Evolutionary conservation across 1,284 basidiomycete genomes (phyloP).

Genomic region (Sporisorium exsertum): DNA sequence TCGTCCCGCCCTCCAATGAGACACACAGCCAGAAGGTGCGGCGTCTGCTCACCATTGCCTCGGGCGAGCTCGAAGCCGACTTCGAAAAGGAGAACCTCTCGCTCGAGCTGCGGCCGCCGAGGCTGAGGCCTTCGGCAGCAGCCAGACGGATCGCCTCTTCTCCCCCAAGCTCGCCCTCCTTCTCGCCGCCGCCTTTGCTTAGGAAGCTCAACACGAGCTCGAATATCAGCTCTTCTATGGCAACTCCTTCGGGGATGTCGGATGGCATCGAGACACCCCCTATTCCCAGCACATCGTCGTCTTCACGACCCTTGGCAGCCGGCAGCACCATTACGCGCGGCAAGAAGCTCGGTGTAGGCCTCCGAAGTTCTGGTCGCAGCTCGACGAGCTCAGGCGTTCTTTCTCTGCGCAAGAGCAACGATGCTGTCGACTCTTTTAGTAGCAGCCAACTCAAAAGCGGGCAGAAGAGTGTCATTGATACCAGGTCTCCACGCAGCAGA

Average conservation of each 20-base stretch:
- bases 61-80: slow-evolving; percentile 17
- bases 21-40: slow-evolving; percentile 37
- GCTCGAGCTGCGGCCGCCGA: slow-evolving; percentile 17
- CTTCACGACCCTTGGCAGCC: slow-evolving; percentile 21
- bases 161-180: slow-evolving; percentile 17
- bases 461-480: background rate
- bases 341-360: slow-evolving; percentile 29
- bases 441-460: slow-evolving; percentile 1
- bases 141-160: slow-evolving; percentile 5
- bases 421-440: background rate
- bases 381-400: slow-evolving; percentile 16
- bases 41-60: slow-evolving; percentile 9
- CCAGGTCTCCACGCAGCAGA: slow-evolving; percentile 24
- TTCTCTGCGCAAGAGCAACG: slow-evolving; percentile 24
- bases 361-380: slow-evolving; percentile 23
- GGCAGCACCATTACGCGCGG: slow-evolving; percentile 6
- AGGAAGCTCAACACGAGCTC: slow-evolving; percentile 1
- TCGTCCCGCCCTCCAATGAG: slow-evolving; percentile 12
- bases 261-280: slow-evolving; percentile 17
- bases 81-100: slow-evolving; percentile 24
- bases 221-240: slow-evolving; percentile 1
- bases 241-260: background rate
- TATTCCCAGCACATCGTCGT: slow-evolving; percentile 16
- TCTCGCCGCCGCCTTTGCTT: slow-evolving; percentile 13
- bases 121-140: slow-evolving; percentile 1